phyloP scores from a whole-genome alignment of 371 early-diverging fungal genomes.

The Umbelopsis sp. region DNA sequence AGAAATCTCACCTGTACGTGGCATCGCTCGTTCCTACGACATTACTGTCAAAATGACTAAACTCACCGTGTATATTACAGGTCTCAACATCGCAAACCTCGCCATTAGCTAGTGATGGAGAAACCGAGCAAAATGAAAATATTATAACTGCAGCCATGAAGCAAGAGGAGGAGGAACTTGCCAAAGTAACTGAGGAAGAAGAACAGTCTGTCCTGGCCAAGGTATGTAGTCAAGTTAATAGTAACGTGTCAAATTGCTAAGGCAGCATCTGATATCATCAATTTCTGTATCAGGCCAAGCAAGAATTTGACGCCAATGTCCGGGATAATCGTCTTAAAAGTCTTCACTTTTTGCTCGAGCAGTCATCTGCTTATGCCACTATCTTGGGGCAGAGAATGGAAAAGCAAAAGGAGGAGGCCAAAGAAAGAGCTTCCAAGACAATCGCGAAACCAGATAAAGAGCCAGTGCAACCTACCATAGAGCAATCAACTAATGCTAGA shows the following conservation, averaged over 20 bases:
- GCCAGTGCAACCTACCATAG: constrained; percentile 10
- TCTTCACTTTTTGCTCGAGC: constrained; percentile 79
- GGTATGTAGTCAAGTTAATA: constrained; percentile 40
- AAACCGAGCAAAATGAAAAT: constrained; percentile 24
- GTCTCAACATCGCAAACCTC: constrained; percentile 22
- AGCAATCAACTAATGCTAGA: constrained; percentile 15
- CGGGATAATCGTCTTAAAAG: constrained; percentile 76
- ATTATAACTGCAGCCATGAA: constrained; percentile 50
- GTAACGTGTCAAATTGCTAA: background rate
- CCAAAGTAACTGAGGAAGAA: constrained; percentile 44
- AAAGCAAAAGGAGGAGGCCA: constrained; percentile 73
- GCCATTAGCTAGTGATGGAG: constrained; percentile 27
- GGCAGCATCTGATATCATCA: background rate
- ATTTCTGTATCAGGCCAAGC: constrained; percentile 49
- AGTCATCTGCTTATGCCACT: constrained; percentile 81
- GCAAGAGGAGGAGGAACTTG: constrained; percentile 55
- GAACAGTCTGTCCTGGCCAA: constrained; percentile 48
- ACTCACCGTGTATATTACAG: background rate
- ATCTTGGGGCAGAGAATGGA: constrained; percentile 81
- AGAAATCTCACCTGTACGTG: background rate
- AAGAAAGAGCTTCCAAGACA: constrained; percentile 49
- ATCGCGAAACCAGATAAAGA: constrained; percentile 23
- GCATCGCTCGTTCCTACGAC: background rate
- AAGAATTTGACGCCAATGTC: constrained; percentile 59
- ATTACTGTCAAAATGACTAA: background rate